phyloP scores from a whole-genome alignment of 768 basidiomycete genomes.

The Leccinum pellstonianum region DNA sequence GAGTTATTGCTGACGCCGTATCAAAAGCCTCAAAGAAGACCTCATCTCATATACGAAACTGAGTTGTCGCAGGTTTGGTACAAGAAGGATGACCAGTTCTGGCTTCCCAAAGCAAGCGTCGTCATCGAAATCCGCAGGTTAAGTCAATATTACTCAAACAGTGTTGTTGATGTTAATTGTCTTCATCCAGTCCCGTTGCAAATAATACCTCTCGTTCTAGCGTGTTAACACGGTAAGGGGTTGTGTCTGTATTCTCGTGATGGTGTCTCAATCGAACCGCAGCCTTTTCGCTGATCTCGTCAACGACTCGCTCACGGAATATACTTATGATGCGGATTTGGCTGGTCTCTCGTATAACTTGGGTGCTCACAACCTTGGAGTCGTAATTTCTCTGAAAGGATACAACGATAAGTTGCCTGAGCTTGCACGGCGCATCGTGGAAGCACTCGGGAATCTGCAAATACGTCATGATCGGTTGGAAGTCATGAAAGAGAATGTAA shows the following conservation, averaged over 20 bases:
- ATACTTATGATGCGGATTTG: constrained; percentile 87
- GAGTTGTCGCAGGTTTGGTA: constrained; percentile 80
- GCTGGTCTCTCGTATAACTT: constrained; percentile 83
- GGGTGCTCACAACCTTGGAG: constrained; percentile 57
- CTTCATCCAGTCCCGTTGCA: constrained; percentile 48
- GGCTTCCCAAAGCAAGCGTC: constrained; percentile 86
- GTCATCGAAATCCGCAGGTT: constrained; percentile 77
- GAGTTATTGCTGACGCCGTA: constrained; percentile 1
- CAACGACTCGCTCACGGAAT: constrained; percentile 86
- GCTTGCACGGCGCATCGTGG: constrained; percentile 68
- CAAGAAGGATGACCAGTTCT: constrained; percentile 97
- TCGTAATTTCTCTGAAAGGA: constrained; percentile 69
- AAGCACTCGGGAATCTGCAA: constrained; percentile 60
- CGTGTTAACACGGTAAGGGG: constrained; percentile 66
- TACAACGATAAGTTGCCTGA: constrained; percentile 91
- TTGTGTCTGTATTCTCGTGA: background rate
- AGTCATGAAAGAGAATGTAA: constrained; percentile 83
- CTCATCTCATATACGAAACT: constrained; percentile 73
- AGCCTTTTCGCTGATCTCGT: constrained; percentile 85
- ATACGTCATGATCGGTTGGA: constrained; percentile 71
- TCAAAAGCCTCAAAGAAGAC: constrained; percentile 67
- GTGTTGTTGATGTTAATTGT: background rate
- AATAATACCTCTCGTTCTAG: constrained; percentile 64
- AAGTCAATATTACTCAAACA: constrained; percentile 6
- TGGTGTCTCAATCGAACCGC: background rate